A percentile compares a stretch with the other conserved stretches of the same genome.
phyloP scores from a whole-genome alignment of 768 basidiomycete genomes.

The Leccinum imitatum region DNA sequence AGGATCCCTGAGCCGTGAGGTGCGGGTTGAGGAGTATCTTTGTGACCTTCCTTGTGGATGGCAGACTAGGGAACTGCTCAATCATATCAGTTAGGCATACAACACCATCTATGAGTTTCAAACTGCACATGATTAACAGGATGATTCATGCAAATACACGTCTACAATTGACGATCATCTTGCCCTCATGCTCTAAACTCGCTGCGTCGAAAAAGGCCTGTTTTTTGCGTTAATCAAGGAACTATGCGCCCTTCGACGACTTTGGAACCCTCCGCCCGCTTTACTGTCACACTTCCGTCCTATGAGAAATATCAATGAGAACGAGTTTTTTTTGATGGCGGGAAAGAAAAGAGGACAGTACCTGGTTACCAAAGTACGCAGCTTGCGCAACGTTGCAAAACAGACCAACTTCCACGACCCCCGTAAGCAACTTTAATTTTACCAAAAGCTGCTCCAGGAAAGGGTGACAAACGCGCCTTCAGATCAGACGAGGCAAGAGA shows the following conservation, averaged over 20 bases:
- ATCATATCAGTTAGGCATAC: not conserved
- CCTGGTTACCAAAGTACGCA: conserved; percentile 94
- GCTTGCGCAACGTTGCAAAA: conserved; percentile 92
- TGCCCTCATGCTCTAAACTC: not conserved
- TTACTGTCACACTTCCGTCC: conserved; percentile 72
- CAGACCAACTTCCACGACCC: conserved; percentile 98
- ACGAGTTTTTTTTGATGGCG: not conserved
- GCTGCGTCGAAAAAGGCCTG: not conserved
- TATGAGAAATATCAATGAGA: conserved; percentile 22
- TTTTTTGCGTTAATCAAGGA: not conserved
- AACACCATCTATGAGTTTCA: conserved; percentile 1
- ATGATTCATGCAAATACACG: not conserved
- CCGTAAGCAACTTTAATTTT: conserved; percentile 90
- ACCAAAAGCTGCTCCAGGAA: conserved; percentile 56
- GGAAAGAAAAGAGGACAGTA: conserved; percentile 27
- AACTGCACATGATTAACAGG: not conserved
- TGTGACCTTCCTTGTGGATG: not conserved
- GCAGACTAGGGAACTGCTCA: not conserved
- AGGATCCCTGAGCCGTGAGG: not conserved
- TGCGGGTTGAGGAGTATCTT: not conserved
- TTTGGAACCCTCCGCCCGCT: conserved; percentile 34
- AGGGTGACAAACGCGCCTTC: no score
- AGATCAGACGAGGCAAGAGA: not conserved
- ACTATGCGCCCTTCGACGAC: conserved; percentile 24
- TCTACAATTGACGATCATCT: not conserved